Base-by-base conservation (phyloP, 352 stramenopile species). In the Peronospora belbahrii region DNA sequence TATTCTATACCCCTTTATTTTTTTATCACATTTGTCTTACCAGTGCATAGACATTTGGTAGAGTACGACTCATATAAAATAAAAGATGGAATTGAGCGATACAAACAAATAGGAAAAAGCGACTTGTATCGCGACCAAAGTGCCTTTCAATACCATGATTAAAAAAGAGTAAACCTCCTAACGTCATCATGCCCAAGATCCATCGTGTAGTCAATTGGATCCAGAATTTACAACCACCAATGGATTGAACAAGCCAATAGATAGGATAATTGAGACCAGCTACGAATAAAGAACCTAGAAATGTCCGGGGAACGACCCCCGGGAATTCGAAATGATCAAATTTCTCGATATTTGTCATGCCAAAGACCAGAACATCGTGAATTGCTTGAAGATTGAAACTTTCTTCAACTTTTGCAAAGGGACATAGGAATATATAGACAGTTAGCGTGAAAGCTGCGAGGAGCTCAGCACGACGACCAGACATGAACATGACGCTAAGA, bases 251-350 rank as follows among this genome's bases (percentile, higher is more conserved):
- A 0, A 62, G 1, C 58, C 52, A 78, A 27, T 58, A 45, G 9
- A 85, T 7, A 5, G 82, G 84, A 14, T 51, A 66, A 50, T 66
- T 54, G 11, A 75, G 14, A 15, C 23, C 49, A 2, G 78, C 71
- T 36, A 96, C 64, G 0, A 57, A 51, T n/a, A 97, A 51, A 10
- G 90, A 73, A 13, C 91, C 89, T 18, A 96, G 35, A 70, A 99
- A 99, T 2, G 95, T 98, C 42, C 97, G 81, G 24, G 97, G 96
- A 25, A 99, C 97, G 9, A 99, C 96, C 15, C 97, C 97, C 0
- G 96, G 95, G 68, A 98, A 99, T 53, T 89, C 74, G 27, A 97
- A 67, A 75, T 99, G 97, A 76, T 99, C 97, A 58, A 95, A 99
- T 14, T 59, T 17, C 15, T 52, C 49, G 17, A 93, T 50, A 28